phyloP scores from a whole-genome alignment of 2,329 filamentous ascomycete species.

The Didymellaceae sp. region DNA sequence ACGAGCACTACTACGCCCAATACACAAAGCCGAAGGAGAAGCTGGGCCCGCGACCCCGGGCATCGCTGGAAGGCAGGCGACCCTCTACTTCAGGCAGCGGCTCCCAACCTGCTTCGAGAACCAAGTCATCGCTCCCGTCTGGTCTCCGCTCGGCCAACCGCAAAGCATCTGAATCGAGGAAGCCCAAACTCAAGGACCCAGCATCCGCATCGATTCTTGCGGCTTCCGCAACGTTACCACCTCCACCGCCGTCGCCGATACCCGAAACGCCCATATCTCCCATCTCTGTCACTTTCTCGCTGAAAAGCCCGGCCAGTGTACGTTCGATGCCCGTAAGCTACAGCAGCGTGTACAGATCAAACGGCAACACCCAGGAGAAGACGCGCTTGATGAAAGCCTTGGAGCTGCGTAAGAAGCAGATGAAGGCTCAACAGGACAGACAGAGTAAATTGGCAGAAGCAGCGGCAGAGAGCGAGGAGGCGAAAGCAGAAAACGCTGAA shows the following conservation, averaged over 20 bases:
- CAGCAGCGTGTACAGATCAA: constrained; percentile 49
- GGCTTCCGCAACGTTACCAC: constrained; percentile 41
- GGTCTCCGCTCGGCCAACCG: constrained; percentile 67
- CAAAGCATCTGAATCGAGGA: constrained; percentile 39
- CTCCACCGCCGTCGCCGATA: constrained; percentile 44
- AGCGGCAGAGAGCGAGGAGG: constrained; percentile 6
- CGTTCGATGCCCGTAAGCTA: constrained; percentile 54
- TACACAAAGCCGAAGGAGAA: constrained; percentile 83
- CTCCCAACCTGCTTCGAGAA: constrained; percentile 60
- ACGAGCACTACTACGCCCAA: constrained; percentile 56
- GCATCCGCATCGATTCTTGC: constrained; percentile 31
- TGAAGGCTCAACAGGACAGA: constrained; percentile 51
- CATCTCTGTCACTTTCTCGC: constrained; percentile 47
- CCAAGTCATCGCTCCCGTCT: constrained; percentile 79
- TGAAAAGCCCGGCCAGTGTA: constrained; percentile 49
- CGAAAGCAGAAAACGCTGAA: constrained; percentile 9
- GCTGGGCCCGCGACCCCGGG: constrained; percentile 83
- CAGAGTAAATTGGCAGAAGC: constrained; percentile 28
- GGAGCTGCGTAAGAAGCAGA: constrained; percentile 85
- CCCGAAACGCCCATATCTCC: constrained; percentile 45
- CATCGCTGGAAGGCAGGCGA: constrained; percentile 72
- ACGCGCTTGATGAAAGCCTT: constrained; percentile 91
- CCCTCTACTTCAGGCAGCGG: constrained; percentile 63
- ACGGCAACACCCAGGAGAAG: constrained; percentile 84
- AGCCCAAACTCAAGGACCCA: constrained; percentile 43